phyloP scores from a whole-genome alignment of 805 yeast species.

The Sporopachydermia lactativora region DNA sequence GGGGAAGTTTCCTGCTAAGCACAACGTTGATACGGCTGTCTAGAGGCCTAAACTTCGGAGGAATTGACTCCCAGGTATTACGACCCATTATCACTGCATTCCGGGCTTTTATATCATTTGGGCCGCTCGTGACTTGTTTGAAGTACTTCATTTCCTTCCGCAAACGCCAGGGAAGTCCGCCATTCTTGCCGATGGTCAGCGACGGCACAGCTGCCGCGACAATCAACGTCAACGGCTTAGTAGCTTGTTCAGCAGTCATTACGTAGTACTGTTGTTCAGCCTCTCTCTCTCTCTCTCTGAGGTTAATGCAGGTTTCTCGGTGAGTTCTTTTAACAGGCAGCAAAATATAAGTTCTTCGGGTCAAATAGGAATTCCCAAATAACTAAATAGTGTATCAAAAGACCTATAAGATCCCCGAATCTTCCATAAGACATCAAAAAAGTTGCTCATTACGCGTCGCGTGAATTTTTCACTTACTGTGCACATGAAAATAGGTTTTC shows the following conservation, averaged over 20 bases:
- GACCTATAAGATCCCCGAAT: too few relatives aligned
- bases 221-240: slow-evolving; percentile 39
- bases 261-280: slow-evolving; percentile 29
- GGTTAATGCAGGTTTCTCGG: slow-evolving; percentile 15
- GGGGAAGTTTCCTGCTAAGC: slow-evolving; percentile 34
- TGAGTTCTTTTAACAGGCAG: too few relatives aligned
- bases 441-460: too few relatives aligned
- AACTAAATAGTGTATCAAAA: too few relatives aligned
- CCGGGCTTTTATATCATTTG: slow-evolving; percentile 17
- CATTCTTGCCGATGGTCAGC: slow-evolving; percentile 74
- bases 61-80: slow-evolving; percentile 92
- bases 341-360: too few relatives aligned
- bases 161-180: slow-evolving; percentile 79
- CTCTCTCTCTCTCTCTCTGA: slow-evolving; percentile 18
- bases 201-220: slow-evolving; percentile 79
- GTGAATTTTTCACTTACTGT: too few relatives aligned
- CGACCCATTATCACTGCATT: slow-evolving; percentile 95
- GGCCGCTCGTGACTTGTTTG: slow-evolving; percentile 48
- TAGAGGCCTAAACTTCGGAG: slow-evolving; percentile 70
- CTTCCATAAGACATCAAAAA: too few relatives aligned
- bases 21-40: slow-evolving; percentile 64
- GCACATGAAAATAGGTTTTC: too few relatives aligned
- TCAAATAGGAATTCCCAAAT: too few relatives aligned
- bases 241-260: not conserved
- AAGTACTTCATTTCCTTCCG: slow-evolving; percentile 78